phyloP scores from a whole-genome alignment of 2,329 filamentous ascomycete species.

The Phialophora expanda region DNA sequence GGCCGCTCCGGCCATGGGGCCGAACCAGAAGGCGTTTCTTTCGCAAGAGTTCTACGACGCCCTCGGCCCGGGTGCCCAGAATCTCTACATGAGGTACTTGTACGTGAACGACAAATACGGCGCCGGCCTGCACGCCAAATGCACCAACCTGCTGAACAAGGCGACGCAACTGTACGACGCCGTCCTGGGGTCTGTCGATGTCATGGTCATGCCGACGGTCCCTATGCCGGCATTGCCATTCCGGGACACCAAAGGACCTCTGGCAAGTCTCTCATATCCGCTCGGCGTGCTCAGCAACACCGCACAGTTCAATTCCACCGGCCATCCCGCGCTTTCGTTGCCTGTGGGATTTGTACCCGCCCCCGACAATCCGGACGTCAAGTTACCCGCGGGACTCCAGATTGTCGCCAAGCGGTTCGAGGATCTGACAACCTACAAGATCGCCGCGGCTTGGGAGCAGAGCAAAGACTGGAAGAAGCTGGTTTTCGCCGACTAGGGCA shows the following conservation, averaged over 20 bases:
- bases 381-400: conserved; percentile 60
- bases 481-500: neutral
- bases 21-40: neutral
- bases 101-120: conserved; percentile 36
- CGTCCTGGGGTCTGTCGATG: conserved; percentile 49
- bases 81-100: conserved; percentile 51
- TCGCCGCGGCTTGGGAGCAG: conserved; percentile 39
- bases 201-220: conserved; percentile 51
- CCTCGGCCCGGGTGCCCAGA: conserved; percentile 42
- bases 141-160: conserved; percentile 49
- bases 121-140: conserved; percentile 50
- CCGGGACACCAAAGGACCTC: neutral
- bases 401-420: conserved; percentile 52
- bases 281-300: neutral
- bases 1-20: neutral
- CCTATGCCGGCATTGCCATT: conserved; percentile 22
- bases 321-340: conserved; percentile 61
- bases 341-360: conserved; percentile 56
- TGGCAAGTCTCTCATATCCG: neutral
- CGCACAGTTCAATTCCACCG: conserved; percentile 42
- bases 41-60: conserved; percentile 26
- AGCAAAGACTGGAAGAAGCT: conserved; percentile 18
- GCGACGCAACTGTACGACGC: conserved; percentile 43
- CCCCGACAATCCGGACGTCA: conserved; percentile 45
- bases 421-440: conserved; percentile 37